A percentile compares a stretch with the other conserved stretches of the same genome.
These are phyloP conservation scores for Phytophthora macrochlamydospora DNA, from an alignment of 352 stramenopile genomes.

Conservation along the genomic window DNA sequence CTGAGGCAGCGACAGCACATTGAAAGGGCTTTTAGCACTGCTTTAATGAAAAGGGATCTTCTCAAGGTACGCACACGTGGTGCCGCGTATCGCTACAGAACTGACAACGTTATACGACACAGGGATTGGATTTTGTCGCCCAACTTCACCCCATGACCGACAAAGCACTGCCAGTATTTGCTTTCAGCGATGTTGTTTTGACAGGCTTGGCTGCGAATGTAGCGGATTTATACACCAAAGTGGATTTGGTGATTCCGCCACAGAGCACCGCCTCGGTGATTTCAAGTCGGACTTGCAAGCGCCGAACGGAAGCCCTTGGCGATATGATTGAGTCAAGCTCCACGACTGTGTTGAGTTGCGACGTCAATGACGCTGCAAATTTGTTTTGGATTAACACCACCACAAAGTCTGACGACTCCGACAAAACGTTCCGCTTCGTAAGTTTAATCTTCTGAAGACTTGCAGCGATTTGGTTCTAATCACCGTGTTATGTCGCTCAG, in stretches of 20 bases:
- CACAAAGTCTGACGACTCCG: background rate
- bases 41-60: too few species aligned
- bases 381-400: background rate
- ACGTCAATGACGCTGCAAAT: background rate
- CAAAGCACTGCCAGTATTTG: background rate
- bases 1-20: too few species aligned
- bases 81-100: too few species aligned
- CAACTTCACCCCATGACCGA: background rate
- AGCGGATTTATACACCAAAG: background rate
- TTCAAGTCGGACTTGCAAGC: background rate
- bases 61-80: too few species aligned
- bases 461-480: background rate
- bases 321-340: background rate
- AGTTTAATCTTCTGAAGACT: background rate
- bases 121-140: background rate
- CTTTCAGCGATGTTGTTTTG: background rate
- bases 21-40: too few species aligned
- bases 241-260: background rate
- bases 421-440: constrained; percentile 1
- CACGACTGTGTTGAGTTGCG: background rate
- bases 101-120: background rate
- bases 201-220: background rate
- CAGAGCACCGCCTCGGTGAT: background rate
- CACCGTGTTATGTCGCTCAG: too few species aligned
- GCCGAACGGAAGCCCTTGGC: background rate